Conservation (phyloP, 1,284 basidiomycete genomes). For the Hemileia vastatrix region DNA sequence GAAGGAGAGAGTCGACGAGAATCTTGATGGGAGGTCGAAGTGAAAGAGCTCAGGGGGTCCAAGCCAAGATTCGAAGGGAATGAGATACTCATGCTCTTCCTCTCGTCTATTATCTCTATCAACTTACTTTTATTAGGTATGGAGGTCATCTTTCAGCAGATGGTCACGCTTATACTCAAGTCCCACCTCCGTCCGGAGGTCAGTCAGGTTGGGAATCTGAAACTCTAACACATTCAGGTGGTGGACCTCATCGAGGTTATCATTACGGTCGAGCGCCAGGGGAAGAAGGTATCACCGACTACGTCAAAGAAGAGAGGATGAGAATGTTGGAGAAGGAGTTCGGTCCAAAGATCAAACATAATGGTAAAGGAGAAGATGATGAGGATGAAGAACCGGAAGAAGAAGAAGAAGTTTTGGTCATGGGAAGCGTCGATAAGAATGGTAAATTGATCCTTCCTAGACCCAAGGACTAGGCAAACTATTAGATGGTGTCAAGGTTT, state of each 20-base stretch:
- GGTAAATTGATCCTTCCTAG: conserved; percentile 28
- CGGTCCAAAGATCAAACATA: conserved; percentile 29
- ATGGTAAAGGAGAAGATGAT: too few relatives aligned
- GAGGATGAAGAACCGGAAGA: conserved; percentile 25
- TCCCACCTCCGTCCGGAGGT: conserved; percentile 25
- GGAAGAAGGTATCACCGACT: conserved; percentile 17
- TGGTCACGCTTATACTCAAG: conserved; percentile 36
- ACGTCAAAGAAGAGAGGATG: conserved; percentile 35
- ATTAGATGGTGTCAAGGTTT: conserved; percentile 28
- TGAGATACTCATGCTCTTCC: neutral
- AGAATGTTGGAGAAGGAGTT: conserved; percentile 37
- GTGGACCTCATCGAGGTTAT: conserved; percentile 1
- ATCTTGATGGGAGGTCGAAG: neutral
- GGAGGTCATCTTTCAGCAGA: conserved; percentile 36
- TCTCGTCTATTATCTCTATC: neutral
- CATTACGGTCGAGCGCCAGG: conserved; percentile 15
- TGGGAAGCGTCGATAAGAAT: conserved; percentile 27
- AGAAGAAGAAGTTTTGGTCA: conserved; percentile 23
- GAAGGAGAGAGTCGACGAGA: too few relatives aligned
- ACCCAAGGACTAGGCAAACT: conserved; percentile 23
- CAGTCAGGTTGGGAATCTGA: conserved; percentile 36
- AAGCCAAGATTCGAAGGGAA: neutral
- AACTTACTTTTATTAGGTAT: conserved; percentile 14
- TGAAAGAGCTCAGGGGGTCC: neutral
- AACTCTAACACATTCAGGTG: conserved; percentile 24